Evolutionary conservation across 148 eudicot species (phyloP).

Genomic region (Nyssa sinensis): DNA sequence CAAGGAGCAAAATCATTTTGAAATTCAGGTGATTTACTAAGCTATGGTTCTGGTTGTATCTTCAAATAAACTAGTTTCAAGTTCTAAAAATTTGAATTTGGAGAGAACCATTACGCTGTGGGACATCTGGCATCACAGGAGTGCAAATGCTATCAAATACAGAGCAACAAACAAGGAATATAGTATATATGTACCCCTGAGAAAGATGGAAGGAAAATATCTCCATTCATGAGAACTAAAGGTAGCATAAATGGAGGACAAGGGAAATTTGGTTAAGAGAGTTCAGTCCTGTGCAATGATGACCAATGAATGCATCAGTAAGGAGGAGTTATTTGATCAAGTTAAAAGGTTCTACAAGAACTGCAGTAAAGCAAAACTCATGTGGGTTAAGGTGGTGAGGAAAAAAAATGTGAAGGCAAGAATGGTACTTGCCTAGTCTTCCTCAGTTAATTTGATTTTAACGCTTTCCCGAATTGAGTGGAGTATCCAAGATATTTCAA

Average conservation of each 20-base stretch:
- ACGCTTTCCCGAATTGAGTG: neutral
- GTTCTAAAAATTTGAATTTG: neutral
- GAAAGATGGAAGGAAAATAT: neutral
- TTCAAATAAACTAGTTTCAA: neutral
- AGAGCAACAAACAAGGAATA: neutral
- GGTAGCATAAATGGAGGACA: neutral
- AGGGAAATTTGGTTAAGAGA: too few relatives aligned
- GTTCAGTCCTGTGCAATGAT: too few relatives aligned
- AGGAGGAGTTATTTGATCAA: neutral
- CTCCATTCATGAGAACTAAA: neutral
- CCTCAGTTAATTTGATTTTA: neutral
- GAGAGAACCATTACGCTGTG: neutral
- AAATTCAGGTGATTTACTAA: neutral
- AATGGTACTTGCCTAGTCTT: too few relatives aligned
- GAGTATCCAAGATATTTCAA: constrained; percentile 1
- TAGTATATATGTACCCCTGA: neutral
- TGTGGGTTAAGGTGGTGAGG: neutral
- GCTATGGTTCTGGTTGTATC: neutral
- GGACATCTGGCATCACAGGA: neutral
- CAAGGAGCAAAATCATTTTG: too few relatives aligned
- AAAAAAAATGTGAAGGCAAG: neutral
- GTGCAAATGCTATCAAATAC: neutral
- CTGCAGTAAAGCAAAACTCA: too few relatives aligned
- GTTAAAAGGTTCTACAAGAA: neutral
- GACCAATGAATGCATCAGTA: neutral